Evolutionary conservation across 371 early-diverging fungal species (phyloP).

Genomic region (Batrachochytrium dendrobatidis): DNA sequence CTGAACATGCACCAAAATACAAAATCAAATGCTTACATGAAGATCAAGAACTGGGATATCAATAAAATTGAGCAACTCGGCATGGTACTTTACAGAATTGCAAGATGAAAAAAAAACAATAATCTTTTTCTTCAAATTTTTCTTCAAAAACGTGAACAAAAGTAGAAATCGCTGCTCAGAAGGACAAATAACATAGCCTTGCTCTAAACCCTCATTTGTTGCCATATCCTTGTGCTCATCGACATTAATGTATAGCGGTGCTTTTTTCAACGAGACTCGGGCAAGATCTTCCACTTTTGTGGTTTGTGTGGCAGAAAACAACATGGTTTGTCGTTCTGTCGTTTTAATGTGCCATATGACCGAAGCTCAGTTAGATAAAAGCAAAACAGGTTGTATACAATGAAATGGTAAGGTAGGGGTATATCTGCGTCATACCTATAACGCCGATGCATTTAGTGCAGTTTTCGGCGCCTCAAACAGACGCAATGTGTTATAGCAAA

Average conservation of each 20-base stretch:
- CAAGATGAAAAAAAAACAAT: slow-evolving; percentile 96
- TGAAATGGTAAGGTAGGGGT: background rate
- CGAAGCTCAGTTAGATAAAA: slow-evolving; percentile 2
- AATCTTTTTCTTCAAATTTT: slow-evolving; percentile 83
- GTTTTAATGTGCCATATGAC: slow-evolving; percentile 9
- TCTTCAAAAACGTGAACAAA: slow-evolving; percentile 88
- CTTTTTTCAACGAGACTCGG: slow-evolving; percentile 84
- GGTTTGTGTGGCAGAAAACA: slow-evolving; percentile 98
- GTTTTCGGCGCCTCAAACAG: slow-evolving; percentile 16
- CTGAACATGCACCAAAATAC: background rate
- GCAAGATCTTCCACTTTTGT: slow-evolving; percentile 95
- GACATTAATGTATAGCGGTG: slow-evolving; percentile 94
- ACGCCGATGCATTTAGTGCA: slow-evolving; percentile 5
- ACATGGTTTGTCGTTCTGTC: slow-evolving; percentile 85
- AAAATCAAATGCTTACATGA: slow-evolving; percentile 51
- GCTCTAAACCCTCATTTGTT: slow-evolving; percentile 91
- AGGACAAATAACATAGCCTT: slow-evolving; percentile 92
- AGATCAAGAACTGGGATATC: slow-evolving; percentile 94
- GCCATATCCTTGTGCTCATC: slow-evolving; percentile 84
- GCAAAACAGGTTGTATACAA: background rate
- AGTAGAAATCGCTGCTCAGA: slow-evolving; percentile 85
- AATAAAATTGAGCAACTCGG: slow-evolving; percentile 92
- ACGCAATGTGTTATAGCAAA: slow-evolving; percentile 10
- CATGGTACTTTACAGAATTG: slow-evolving; percentile 91
- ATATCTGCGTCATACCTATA: slow-evolving; percentile 18